Base-by-base conservation (phyloP, 2,329 filamentous ascomycete species). In the Fonsecaea nubica region DNA sequence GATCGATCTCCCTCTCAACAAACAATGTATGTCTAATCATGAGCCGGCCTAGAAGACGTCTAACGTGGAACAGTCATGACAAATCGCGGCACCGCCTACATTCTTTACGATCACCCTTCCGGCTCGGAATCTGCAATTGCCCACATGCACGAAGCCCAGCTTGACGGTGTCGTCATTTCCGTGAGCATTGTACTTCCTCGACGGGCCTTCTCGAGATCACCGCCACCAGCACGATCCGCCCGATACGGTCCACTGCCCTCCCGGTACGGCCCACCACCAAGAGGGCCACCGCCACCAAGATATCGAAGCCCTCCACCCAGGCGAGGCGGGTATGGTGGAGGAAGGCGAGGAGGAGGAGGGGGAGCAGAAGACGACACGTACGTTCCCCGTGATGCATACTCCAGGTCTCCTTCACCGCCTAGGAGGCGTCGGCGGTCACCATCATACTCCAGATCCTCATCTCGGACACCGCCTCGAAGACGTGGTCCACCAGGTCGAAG, bases 61-160 rank as follows among this genome's bases (percentile, higher is more conserved):
- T 65, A 63, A 64, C 56, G 69, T 69, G 48, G 8, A 45, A 68
- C 74, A 95, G 92, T 91, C 82, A 90, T 91, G 77, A 93, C 89
- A 62, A 98, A 98, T 75, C 90, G 94, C 64, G 94, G 95, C 55
- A 96, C 92, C 33, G 95, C 94, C 36, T 98, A 97, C 77, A 93
- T 98, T 69, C 84, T 97, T 50, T 99, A 90, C 79, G 83, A 88
- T 62, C 85, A 90, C 71, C 87, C 93, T 70, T 83, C 86, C 58
- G 90, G 94, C 70, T 94, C 95, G 30, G 92, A 97, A 79, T 84
- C 88, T 13, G 95, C 95, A 33, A 96, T 97, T 73, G 88, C 93
- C 18, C 92, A 96, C 77, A 98, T 99, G 95, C 95, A 99, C 78
- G 95, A 99, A 80, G 92, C 92, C n/a, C 92, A 96, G 75, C 81